Conservation (phyloP, 2,329 filamentous ascomycete genomes). For the Botryotinia narcissicola region DNA sequence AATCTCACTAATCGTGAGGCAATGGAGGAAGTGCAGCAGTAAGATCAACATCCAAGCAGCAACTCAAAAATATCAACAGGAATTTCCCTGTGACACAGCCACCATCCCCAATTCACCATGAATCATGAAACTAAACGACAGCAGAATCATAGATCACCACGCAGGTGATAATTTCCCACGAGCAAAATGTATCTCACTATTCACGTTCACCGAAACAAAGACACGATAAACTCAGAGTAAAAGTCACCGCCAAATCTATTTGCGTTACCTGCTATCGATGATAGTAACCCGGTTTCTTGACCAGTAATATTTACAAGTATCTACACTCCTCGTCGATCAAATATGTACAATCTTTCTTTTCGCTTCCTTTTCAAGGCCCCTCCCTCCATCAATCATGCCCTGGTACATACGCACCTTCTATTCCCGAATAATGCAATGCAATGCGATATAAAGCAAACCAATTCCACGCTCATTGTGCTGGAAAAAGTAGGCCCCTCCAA, state of each 20-base stretch:
- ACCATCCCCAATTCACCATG: neutral
- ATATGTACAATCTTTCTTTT: neutral
- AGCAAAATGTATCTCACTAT: neutral
- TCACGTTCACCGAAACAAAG: neutral
- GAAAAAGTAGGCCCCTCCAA: neutral
- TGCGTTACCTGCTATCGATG: neutral
- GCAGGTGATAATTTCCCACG: neutral
- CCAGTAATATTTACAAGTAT: constrained; percentile 12
- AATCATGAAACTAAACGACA: neutral
- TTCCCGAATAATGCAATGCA: constrained; percentile 4
- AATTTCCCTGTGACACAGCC: neutral
- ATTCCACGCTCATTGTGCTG: neutral
- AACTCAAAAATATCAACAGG: neutral
- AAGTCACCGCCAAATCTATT: neutral
- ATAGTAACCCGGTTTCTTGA: neutral
- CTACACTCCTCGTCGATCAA: neutral
- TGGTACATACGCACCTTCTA: neutral
- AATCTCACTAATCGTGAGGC: neutral
- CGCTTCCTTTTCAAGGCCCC: neutral
- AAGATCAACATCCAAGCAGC: neutral
- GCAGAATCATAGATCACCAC: neutral
- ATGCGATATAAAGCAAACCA: constrained; percentile 5
- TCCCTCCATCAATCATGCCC: neutral
- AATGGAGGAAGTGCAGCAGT: neutral
- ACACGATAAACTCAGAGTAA: neutral